Conservation (phyloP, 2,329 filamentous ascomycete genomes). For the Fusarium sp. region DNA sequence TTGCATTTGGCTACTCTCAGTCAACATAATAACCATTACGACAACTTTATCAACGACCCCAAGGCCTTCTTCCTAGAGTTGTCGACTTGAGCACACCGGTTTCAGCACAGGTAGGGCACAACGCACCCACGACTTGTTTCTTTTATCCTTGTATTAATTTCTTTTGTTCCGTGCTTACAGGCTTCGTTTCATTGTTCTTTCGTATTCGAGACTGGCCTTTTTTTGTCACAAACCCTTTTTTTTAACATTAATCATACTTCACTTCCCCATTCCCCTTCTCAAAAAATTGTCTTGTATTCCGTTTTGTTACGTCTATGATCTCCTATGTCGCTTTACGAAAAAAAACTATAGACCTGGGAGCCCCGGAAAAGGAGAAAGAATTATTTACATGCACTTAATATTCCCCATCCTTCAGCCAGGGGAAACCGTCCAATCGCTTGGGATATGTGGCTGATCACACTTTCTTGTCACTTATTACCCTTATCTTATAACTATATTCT, state of each 20-base stretch:
- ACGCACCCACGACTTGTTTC: slow-evolving; percentile 32
- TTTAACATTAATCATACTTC: slow-evolving; percentile 29
- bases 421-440: slow-evolving; percentile 38
- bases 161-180: slow-evolving; percentile 36
- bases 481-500: slow-evolving; percentile 28
- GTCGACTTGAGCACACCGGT: slow-evolving; percentile 27
- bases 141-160: slow-evolving; percentile 33
- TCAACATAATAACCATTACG: slow-evolving; percentile 1
- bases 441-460: slow-evolving; percentile 37
- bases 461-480: slow-evolving; percentile 32
- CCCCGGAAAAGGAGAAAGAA: slow-evolving; percentile 40
- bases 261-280: slow-evolving; percentile 22
- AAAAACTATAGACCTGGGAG: slow-evolving; percentile 40
- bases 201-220: slow-evolving; percentile 28
- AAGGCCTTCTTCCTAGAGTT: slow-evolving; percentile 20
- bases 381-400: slow-evolving; percentile 42
- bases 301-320: slow-evolving; percentile 37
- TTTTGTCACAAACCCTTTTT: slow-evolving; percentile 31
- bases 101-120: slow-evolving; percentile 35
- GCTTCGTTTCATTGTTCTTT: slow-evolving; percentile 30
- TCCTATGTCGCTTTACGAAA: slow-evolving; percentile 41
- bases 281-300: slow-evolving; percentile 27
- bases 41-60: slow-evolving; percentile 16
- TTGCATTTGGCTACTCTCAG: slow-evolving; percentile 1
- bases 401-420: slow-evolving; percentile 37